Evolutionary conservation across 768 basidiomycete species (phyloP).

Genomic region (Termitomyces sp.): DNA sequence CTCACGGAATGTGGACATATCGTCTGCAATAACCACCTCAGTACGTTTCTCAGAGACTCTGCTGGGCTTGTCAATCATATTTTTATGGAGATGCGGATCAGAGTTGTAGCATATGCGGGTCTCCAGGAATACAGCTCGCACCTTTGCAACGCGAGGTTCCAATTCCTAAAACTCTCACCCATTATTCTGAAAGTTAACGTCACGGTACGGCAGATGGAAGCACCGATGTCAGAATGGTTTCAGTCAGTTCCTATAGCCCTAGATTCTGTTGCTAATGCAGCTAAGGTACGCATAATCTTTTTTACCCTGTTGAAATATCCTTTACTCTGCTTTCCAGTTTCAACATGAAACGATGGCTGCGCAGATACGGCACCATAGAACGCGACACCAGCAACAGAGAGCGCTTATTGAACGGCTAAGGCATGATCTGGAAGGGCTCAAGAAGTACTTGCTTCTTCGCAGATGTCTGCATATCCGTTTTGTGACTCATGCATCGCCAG

Average conservation of each 20-base stretch:
- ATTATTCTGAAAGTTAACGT: neutral
- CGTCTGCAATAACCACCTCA: conserved; percentile 80
- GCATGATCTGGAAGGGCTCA: conserved; percentile 45
- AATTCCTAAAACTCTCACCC: neutral
- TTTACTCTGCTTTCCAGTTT: conserved; percentile 39
- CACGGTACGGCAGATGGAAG: conserved; percentile 52
- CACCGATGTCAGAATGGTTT: conserved; percentile 84
- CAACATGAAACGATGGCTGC: conserved; percentile 72
- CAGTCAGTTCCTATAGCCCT: conserved; percentile 52
- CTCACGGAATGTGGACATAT: conserved; percentile 86
- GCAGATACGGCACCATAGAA: conserved; percentile 59
- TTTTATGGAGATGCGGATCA: conserved; percentile 56
- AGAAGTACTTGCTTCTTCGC: conserved; percentile 36
- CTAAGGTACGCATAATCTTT: conserved; percentile 43
- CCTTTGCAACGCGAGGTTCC: conserved; percentile 65
- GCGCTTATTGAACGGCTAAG: conserved; percentile 47
- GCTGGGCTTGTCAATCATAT: neutral
- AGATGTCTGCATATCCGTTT: conserved; percentile 1
- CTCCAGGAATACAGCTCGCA: conserved; percentile 56
- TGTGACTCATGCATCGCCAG: conserved; percentile 24
- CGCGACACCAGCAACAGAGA: conserved; percentile 51
- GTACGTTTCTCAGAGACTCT: conserved; percentile 30
- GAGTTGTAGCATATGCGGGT: conserved; percentile 66
- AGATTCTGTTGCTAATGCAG: conserved; percentile 60
- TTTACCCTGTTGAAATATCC: neutral